phyloP scores from a whole-genome alignment of 2,329 filamentous ascomycete species.

The Aspergillus aculeatinus region DNA sequence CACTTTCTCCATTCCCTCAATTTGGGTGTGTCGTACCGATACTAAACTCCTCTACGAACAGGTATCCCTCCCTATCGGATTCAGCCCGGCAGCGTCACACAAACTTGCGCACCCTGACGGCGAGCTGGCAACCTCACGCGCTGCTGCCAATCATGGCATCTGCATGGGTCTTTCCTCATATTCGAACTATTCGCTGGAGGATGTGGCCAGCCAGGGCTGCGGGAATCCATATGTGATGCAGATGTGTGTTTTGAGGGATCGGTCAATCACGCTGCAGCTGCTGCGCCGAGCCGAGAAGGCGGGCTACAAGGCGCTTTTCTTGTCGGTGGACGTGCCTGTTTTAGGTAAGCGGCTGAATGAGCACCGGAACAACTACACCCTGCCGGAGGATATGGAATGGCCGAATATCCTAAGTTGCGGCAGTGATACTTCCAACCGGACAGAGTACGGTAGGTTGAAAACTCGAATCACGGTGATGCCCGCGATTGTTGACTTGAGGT shows the following conservation, averaged over 20 bases:
- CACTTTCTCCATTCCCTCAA: too few relatives aligned
- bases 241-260: slow-evolving; percentile 54
- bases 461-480: background rate
- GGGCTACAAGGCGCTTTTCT: slow-evolving; percentile 55
- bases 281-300: slow-evolving; percentile 46
- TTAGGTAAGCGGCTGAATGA: slow-evolving; percentile 56
- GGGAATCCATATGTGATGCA: slow-evolving; percentile 55
- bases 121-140: slow-evolving; percentile 50
- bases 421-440: slow-evolving; percentile 23
- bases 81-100: slow-evolving; percentile 56
- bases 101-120: slow-evolving; percentile 52
- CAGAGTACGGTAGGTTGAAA: slow-evolving; percentile 27
- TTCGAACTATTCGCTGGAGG: slow-evolving; percentile 47
- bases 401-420: slow-evolving; percentile 44
- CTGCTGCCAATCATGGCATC: slow-evolving; percentile 42
- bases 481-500: background rate
- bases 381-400: slow-evolving; percentile 46
- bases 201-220: slow-evolving; percentile 44
- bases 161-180: slow-evolving; percentile 50
- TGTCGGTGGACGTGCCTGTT: slow-evolving; percentile 57
- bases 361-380: slow-evolving; percentile 52
- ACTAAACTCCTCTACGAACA: background rate
- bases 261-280: slow-evolving; percentile 43
- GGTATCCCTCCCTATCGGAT: slow-evolving; percentile 53
- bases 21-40: too few relatives aligned